Base-by-base conservation (phyloP, 1,139 yeast genomes). In the Barnettozyma hawaiiensis region DNA sequence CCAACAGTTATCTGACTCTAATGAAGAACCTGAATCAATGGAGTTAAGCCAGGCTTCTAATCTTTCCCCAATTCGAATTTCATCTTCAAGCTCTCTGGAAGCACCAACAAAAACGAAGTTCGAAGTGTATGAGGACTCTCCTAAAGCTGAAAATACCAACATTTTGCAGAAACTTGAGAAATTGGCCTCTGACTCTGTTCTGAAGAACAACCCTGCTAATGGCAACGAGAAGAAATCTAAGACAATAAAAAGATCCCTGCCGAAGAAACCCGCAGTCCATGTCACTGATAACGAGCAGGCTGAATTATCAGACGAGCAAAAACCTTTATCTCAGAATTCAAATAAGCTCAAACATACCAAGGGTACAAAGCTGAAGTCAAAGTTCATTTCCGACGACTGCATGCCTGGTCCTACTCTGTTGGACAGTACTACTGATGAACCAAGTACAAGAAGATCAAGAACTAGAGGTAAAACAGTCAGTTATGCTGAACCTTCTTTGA, bases 401-500 rank as follows among this genome's bases (percentile, higher is more conserved):
- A 62, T 65, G 64, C 70, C 71, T 8, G 53, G 52, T 34, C 53
- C 61, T 14, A 42, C 52, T 7, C 48, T 51, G 18, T 16, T 32
- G 14, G 27, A 39, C 15, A 48, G 50, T 14, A 51, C 49, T 14
- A 51, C 49, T 3, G 47, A 43, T 21, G 39, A 51, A 20, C 47
- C 51, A 16, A 48, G 52, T 8, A 45, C 57, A 2, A 55, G 66
- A 43, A 44, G 62, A 21, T 60, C 72, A 45, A 62, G 77, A 48
- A 66, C 78, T 6, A 61, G 75, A 33, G 69, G 78, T 4, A 73
- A 71, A 51, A 70, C 74, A 9, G 77, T 85, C 7, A 79, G 79
- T 57, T 86, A 85, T 56, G 78, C 79, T 14, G 71, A 81, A 27
- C 86, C 92, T 0, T 78, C 90, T 1, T 60, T 83, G 43, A 69